Conservation (phyloP, 73 alveolate genomes). For the Tetrahymena elliotti region DNA sequence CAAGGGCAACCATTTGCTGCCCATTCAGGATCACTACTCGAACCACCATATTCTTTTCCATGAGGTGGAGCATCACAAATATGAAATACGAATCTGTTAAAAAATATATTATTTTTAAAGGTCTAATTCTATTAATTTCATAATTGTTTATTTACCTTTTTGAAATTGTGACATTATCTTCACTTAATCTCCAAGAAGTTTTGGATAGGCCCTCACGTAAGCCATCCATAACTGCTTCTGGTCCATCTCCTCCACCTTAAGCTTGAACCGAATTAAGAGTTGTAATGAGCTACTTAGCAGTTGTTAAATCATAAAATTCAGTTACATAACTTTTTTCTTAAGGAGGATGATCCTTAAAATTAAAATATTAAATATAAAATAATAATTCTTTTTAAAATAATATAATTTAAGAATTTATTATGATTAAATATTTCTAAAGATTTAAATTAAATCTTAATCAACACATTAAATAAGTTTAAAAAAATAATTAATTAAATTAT, state of each 20-base stretch:
- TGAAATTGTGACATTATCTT: slow-evolving; percentile 17
- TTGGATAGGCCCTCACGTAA: slow-evolving; percentile 61
- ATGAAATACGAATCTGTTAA: slow-evolving; percentile 72
- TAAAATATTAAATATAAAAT: slow-evolving; percentile 34
- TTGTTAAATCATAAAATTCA: slow-evolving; percentile 53
- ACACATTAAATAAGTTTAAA: slow-evolving; percentile 5
- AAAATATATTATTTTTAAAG: slow-evolving; percentile 12
- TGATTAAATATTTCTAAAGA: too few relatives aligned
- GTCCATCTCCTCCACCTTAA: slow-evolving; percentile 79
- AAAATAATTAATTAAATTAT: background rate
- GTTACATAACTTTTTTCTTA: slow-evolving; percentile 66
- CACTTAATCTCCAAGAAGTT: slow-evolving; percentile 70
- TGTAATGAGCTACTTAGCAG: slow-evolving; percentile 49
- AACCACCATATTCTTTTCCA: slow-evolving; percentile 49
- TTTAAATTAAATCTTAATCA: too few relatives aligned
- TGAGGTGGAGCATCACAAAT: slow-evolving; percentile 90
- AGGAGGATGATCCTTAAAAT: slow-evolving; percentile 84
- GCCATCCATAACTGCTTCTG: slow-evolving; percentile 90
- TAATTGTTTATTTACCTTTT: background rate
- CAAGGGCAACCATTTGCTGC: background rate
- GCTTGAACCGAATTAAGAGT: slow-evolving; percentile 43
- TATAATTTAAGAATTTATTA: too few relatives aligned
- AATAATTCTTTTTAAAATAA: slow-evolving; percentile 24
- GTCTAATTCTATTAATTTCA: background rate
- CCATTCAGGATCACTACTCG: slow-evolving; percentile 33